phyloP scores from a whole-genome alignment of 805 yeast species.

The Blastobotrys mokoenaii region DNA sequence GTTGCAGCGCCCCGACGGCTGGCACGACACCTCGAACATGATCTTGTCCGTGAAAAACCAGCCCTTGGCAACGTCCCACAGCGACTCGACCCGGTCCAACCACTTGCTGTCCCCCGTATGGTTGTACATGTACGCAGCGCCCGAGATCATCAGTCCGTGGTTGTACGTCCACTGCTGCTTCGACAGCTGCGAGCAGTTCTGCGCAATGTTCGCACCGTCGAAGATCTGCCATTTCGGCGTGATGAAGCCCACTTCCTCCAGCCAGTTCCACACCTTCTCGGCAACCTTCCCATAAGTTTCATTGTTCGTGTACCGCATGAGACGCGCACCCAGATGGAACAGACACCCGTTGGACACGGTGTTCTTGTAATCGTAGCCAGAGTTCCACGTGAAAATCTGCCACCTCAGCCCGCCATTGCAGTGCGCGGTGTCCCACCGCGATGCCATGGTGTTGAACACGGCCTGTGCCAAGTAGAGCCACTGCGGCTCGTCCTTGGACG shows the following conservation, averaged over 20 bases:
- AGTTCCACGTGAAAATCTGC: conserved; percentile 86
- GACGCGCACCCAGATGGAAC: conserved; percentile 73
- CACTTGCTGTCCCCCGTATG: conserved; percentile 50
- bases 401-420: conserved; percentile 81
- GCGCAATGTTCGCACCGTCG: conserved; percentile 56
- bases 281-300: conserved; percentile 67
- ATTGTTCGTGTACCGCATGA: conserved; percentile 70
- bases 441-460: conserved; percentile 74
- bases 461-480: conserved; percentile 82
- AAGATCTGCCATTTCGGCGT: conserved; percentile 36
- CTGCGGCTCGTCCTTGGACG: conserved; percentile 46
- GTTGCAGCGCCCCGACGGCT: conserved; percentile 45
- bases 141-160: conserved; percentile 60
- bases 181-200: conserved; percentile 42
- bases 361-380: conserved; percentile 82
- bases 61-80: conserved; percentile 40
- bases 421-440: conserved; percentile 62
- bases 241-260: conserved; percentile 40
- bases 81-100: conserved; percentile 43
- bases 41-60: conserved; percentile 38
- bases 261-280: conserved; percentile 70
- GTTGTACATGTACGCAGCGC: conserved; percentile 61
- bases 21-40: conserved; percentile 70
- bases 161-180: conserved; percentile 66
- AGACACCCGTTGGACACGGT: conserved; percentile 77